These are phyloP conservation scores for Tuber melanosporum DNA, from an alignment of 495 filamentous ascomycete genomes.

Conservation along the genomic window DNA sequence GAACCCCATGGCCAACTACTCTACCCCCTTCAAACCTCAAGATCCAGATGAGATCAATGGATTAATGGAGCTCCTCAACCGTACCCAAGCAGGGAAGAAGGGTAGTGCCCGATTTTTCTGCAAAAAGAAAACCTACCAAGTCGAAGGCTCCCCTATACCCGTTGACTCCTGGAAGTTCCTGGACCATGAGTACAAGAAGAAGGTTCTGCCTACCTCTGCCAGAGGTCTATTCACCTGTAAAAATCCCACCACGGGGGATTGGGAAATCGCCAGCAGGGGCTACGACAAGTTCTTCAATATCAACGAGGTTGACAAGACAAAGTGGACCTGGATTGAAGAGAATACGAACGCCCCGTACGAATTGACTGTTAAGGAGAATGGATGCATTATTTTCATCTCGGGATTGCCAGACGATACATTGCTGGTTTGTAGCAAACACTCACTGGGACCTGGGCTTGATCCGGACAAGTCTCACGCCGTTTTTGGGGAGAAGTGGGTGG, in stretches of 20 bases:
- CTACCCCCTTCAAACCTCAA: conserved; percentile 44
- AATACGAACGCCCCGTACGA: conserved; percentile 87
- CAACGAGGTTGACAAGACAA: conserved; percentile 66
- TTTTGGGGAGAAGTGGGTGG: conserved; percentile 78
- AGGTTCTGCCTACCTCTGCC: conserved; percentile 77
- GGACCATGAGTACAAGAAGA: conserved; percentile 91
- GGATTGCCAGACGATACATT: conserved; percentile 80
- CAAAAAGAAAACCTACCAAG: conserved; percentile 66
- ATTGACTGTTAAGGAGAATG: conserved; percentile 94
- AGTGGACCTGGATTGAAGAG: conserved; percentile 70
- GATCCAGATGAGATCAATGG: conserved; percentile 49
- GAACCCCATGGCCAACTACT: conserved; percentile 10
- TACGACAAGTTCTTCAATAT: conserved; percentile 99
- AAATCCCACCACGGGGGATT: conserved; percentile 50
- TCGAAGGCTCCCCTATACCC: conserved; percentile 54
- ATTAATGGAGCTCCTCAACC: conserved; percentile 49
- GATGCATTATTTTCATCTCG: conserved; percentile 96
- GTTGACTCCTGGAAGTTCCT: conserved; percentile 90
- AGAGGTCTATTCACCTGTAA: conserved; percentile 82
- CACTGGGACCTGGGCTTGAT: conserved; percentile 69
- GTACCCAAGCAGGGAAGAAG: background rate
- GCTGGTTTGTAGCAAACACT: conserved; percentile 96
- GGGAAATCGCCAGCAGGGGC: conserved; percentile 76
- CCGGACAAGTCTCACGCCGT: conserved; percentile 68
- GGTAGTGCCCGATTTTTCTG: conserved; percentile 29